phyloP scores from a whole-genome alignment of 306 rosid species.

The Rosa chinensis region DNA sequence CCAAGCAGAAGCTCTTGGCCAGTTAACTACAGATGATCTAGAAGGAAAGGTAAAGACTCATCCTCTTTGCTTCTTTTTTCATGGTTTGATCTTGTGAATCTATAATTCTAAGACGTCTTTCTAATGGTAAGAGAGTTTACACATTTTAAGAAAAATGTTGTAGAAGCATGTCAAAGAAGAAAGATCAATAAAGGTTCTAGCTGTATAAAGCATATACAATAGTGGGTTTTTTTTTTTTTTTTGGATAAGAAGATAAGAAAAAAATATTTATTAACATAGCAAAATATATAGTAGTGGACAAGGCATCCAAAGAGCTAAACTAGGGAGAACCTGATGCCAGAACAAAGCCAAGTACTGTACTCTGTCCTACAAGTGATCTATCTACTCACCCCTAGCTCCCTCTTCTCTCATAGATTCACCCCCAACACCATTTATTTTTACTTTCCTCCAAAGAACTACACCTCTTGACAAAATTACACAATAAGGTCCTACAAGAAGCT shows the following conservation, averaged over 20 bases:
- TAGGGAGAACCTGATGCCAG: not conserved
- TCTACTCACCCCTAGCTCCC: not conserved
- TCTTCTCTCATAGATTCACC: not conserved
- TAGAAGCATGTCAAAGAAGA: not conserved
- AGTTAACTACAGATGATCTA: conserved; percentile 81
- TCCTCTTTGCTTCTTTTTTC: conserved; percentile 6
- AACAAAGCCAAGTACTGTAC: not conserved
- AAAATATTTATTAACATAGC: not conserved
- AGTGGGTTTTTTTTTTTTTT: no score
- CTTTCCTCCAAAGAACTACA: not conserved
- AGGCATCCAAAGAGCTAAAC: not conserved
- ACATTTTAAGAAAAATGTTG: not conserved
- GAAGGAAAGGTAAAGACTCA: conserved; percentile 70
- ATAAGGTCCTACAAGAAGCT: not conserved
- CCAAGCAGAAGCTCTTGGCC: conserved; percentile 94
- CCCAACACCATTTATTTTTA: not conserved
- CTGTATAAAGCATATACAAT: not conserved
- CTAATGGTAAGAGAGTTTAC: not conserved
- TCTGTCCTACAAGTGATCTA: not conserved
- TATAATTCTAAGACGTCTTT: not conserved
- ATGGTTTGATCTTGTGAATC: not conserved
- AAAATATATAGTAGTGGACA: not conserved
- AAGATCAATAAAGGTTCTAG: conserved; percentile 2
- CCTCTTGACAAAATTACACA: not conserved
- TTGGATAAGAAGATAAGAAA: no score